These are phyloP conservation scores for Hemileccinum rubropunctum DNA, from an alignment of 768 basidiomycete species.

Conservation along the genomic window DNA sequence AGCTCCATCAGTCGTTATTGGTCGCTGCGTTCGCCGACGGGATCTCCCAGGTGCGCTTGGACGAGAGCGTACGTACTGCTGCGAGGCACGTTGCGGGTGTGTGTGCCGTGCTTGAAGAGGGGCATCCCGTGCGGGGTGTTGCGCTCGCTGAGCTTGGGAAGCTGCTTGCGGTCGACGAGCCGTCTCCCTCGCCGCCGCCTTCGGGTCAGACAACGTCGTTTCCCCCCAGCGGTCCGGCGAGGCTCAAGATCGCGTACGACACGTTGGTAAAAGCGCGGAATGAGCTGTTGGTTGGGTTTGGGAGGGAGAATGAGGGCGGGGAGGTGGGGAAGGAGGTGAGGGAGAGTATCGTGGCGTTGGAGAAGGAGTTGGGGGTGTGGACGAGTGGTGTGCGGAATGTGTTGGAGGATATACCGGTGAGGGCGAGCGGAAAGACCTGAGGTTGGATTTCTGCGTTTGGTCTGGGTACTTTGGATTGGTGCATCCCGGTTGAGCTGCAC, in stretches of 20 bases:
- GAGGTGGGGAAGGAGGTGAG: constrained; percentile 63
- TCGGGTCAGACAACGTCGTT: constrained; percentile 32
- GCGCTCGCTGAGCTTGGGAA: constrained; percentile 80
- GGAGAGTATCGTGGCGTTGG: constrained; percentile 55
- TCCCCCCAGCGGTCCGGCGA: constrained; percentile 64
- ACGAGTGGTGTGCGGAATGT: constrained; percentile 57
- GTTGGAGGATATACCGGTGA: constrained; percentile 38
- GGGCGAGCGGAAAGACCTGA: neutral
- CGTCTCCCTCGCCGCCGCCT: constrained; percentile 35
- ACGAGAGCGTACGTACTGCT: constrained; percentile 59
- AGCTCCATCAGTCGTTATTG: constrained; percentile 70
- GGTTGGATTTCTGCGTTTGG: neutral
- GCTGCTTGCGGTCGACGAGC: constrained; percentile 76
- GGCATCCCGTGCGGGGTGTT: constrained; percentile 77
- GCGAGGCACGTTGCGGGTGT: constrained; percentile 55
- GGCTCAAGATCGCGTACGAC: constrained; percentile 63
- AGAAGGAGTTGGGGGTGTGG: constrained; percentile 76
- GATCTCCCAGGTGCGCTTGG: constrained; percentile 50
- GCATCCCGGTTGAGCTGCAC: too few relatives aligned
- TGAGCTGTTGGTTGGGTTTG: constrained; percentile 72
- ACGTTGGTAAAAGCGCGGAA: constrained; percentile 58
- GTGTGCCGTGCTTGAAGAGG: constrained; percentile 47
- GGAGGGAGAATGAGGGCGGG: constrained; percentile 65
- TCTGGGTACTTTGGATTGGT: neutral
- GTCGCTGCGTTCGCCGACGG: constrained; percentile 45